Percentiles rank a stretch among this genome's conserved stretches.
phyloP scores from a whole-genome alignment of 1,284 basidiomycete genomes.

The Ustilago hordei region DNA sequence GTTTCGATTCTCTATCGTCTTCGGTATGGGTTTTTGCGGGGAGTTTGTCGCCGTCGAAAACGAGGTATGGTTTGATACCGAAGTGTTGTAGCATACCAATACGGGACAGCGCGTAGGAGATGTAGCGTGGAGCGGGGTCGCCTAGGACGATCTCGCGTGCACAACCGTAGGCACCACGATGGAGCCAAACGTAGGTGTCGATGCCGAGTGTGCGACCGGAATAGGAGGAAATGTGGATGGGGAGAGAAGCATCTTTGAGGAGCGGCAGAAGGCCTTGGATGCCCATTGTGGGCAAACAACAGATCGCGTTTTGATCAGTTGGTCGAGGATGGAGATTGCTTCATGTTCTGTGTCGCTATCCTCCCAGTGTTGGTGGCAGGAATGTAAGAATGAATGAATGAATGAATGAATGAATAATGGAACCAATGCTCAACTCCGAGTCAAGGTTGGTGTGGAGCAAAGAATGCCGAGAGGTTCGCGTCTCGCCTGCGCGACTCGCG shows the following conservation, averaged over 20 bases:
- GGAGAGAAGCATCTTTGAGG: slow-evolving; percentile 80
- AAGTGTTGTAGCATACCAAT: slow-evolving; percentile 87
- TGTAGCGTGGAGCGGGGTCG: slow-evolving; percentile 84
- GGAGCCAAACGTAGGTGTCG: slow-evolving; percentile 97
- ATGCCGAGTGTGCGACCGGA: slow-evolving; percentile 75
- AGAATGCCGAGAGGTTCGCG: not conserved
- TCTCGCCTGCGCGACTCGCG: slow-evolving; percentile 12
- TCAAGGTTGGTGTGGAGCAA: not conserved
- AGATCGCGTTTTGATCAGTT: not conserved
- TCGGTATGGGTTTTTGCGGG: slow-evolving; percentile 95
- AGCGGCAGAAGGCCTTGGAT: slow-evolving; percentile 93
- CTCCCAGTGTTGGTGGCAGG: not conserved
- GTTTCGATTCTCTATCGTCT: slow-evolving; percentile 78
- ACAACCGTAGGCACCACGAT: slow-evolving; percentile 90
- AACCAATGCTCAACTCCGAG: too few relatives aligned
- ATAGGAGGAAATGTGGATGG: slow-evolving; percentile 55
- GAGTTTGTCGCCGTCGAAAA: slow-evolving; percentile 95
- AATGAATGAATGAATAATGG: too few relatives aligned
- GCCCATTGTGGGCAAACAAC: slow-evolving; percentile 71
- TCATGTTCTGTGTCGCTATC: not conserved
- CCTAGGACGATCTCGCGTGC: slow-evolving; percentile 87
- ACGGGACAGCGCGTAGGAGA: slow-evolving; percentile 93
- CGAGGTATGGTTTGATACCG: slow-evolving; percentile 87
- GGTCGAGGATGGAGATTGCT: not conserved
- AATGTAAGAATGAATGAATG: too few relatives aligned